These are phyloP conservation scores for Aspergillus ibericus DNA, from an alignment of 2,329 filamentous ascomycete genomes.

Conservation along the genomic window DNA sequence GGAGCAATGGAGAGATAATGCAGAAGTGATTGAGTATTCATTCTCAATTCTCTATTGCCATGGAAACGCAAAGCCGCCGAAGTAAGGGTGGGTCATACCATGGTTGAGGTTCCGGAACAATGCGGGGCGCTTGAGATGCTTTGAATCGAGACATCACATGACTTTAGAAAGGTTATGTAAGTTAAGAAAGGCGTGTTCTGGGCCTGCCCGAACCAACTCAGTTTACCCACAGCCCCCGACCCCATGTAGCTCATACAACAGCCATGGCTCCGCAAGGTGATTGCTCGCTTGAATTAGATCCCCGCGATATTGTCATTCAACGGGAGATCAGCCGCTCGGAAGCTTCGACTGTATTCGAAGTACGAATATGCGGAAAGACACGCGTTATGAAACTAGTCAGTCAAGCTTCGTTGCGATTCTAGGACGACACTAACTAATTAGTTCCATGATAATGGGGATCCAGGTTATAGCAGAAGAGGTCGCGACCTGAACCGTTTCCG, in stretches of 20 bases:
- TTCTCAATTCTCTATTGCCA: too few relatives aligned
- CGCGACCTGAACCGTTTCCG: slow-evolving; percentile 22
- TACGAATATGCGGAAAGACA: slow-evolving; percentile 15
- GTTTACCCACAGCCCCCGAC: not conserved
- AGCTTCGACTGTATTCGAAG: not conserved
- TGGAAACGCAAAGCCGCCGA: not conserved
- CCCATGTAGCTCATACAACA: not conserved
- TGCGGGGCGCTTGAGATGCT: not conserved
- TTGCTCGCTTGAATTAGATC: not conserved
- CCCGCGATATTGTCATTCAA: slow-evolving; percentile 10
- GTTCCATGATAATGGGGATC: slow-evolving; percentile 21
- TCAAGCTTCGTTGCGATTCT: not conserved
- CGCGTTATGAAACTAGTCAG: slow-evolving; percentile 15
- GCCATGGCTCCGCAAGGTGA: not conserved
- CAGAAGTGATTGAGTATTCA: too few relatives aligned
- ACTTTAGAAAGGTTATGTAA: not conserved
- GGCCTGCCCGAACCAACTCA: not conserved
- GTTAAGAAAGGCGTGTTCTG: not conserved
- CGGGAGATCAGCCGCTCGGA: slow-evolving; percentile 9
- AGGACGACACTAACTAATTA: not conserved
- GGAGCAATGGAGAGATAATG: slow-evolving; percentile 15
- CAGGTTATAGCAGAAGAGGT: slow-evolving; percentile 15
- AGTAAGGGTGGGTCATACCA: slow-evolving; percentile 9
- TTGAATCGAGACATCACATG: not conserved
- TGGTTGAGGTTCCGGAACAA: not conserved